Percentiles rank a stretch among this genome's conserved stretches.
phyloP scores from a whole-genome alignment of 2,329 filamentous ascomycete genomes.

The Aaosphaeria pasadenensis region DNA sequence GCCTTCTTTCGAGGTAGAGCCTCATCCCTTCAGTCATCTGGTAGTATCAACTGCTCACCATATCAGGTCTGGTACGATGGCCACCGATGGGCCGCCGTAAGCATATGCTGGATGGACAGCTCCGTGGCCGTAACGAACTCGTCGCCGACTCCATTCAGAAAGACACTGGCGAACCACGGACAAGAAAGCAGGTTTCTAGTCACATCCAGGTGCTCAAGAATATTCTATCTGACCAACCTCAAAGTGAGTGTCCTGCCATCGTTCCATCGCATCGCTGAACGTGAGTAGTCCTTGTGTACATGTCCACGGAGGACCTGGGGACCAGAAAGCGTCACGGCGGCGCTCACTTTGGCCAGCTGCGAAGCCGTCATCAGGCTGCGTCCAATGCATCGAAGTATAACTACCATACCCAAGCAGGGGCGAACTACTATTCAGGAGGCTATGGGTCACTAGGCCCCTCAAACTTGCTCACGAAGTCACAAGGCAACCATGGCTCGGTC shows the following conservation, averaged over 20 bases:
- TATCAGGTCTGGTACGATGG: conserved; percentile 44
- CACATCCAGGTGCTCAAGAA: conserved; percentile 62
- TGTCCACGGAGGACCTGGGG: conserved; percentile 36
- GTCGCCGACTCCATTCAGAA: conserved; percentile 58
- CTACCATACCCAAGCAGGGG: conserved; percentile 15
- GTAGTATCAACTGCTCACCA: conserved; percentile 3
- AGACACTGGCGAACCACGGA: conserved; percentile 51
- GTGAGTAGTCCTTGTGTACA: conserved; percentile 38
- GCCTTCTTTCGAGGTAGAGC: conserved; percentile 48
- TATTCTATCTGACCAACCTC: conserved; percentile 51
- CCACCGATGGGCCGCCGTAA: conserved; percentile 60
- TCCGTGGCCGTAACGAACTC: conserved; percentile 59
- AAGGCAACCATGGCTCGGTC: conserved; percentile 4
- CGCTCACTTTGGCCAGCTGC: conserved; percentile 17
- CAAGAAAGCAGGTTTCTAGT: conserved; percentile 61
- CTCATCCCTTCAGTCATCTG: not conserved
- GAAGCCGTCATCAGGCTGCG: conserved; percentile 12
- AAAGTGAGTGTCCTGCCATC: conserved; percentile 42
- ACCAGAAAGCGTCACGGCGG: conserved; percentile 10
- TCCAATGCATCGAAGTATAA: conserved; percentile 19
- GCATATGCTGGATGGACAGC: conserved; percentile 47
- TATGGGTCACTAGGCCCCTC: conserved; percentile 14
- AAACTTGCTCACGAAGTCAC: conserved; percentile 7
- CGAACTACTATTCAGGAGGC: conserved; percentile 14
- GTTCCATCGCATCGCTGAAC: conserved; percentile 16